phyloP scores from a whole-genome alignment of 768 basidiomycete species.

The Punctularia strigosozonata region DNA sequence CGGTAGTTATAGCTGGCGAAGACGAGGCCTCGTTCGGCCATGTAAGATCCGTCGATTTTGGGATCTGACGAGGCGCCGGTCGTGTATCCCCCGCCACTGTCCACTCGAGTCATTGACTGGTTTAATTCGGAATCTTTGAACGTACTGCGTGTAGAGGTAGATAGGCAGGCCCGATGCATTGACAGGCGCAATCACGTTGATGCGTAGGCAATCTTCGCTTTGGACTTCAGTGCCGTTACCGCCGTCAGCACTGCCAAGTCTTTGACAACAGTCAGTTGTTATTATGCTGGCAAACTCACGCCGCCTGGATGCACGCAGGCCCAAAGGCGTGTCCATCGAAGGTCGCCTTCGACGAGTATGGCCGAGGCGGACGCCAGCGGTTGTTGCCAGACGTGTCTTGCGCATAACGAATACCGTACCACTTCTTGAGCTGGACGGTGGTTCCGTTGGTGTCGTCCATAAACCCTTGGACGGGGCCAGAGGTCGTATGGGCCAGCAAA shows the following conservation, averaged over 20 bases:
- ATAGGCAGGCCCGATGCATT: constrained; percentile 12
- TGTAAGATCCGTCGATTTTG: constrained; percentile 13
- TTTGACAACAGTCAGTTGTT: background rate
- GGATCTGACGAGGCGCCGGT: constrained; percentile 14
- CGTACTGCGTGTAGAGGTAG: constrained; percentile 13
- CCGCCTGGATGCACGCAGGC: constrained; percentile 14
- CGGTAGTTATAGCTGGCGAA: constrained; percentile 16
- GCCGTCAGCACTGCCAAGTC: constrained; percentile 6
- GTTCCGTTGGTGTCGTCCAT: constrained; percentile 12
- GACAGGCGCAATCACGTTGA: constrained; percentile 14
- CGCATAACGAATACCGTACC: constrained; percentile 13
- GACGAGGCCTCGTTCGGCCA: constrained; percentile 13
- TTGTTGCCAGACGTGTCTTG: constrained; percentile 13
- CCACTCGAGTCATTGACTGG: background rate
- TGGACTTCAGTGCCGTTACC: constrained; percentile 13
- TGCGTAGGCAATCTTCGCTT: constrained; percentile 13
- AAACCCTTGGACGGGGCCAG: constrained; percentile 12
- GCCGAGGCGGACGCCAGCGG: constrained; percentile 14
- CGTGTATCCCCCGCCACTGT: constrained; percentile 12
- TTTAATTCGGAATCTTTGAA: background rate
- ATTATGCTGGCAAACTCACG: background rate
- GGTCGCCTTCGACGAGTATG: constrained; percentile 3
- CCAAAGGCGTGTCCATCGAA: constrained; percentile 13
- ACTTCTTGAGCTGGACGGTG: constrained; percentile 12
- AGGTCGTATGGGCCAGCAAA: constrained; percentile 12